Evolutionary conservation across 352 stramenopile species (phyloP).

Genomic region (Phytophthora vignae): DNA sequence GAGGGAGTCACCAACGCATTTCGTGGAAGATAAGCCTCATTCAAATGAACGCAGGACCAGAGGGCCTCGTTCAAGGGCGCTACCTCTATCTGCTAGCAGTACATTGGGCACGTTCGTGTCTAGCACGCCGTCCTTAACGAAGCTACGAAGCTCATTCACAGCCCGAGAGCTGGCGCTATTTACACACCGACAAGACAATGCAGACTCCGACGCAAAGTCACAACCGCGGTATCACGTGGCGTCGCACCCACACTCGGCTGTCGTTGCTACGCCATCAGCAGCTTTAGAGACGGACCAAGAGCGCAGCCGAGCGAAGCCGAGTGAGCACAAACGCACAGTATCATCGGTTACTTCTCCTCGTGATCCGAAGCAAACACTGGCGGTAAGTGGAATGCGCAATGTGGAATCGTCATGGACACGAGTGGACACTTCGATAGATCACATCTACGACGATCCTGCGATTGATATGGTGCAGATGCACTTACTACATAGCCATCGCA

Average conservation of each 20-base stretch:
- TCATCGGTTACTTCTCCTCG: neutral
- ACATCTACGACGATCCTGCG: conserved; percentile 64
- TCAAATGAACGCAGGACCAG: neutral
- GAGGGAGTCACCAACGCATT: neutral
- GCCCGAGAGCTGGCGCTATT: conserved; percentile 36
- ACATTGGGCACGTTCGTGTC: conserved; percentile 24
- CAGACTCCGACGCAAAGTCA: neutral
- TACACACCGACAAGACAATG: conserved; percentile 20
- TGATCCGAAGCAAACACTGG: neutral
- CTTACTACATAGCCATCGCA: conserved; percentile 44
- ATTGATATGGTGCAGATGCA: conserved; percentile 59
- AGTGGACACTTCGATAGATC: conserved; percentile 62
- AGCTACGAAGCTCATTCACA: conserved; percentile 38
- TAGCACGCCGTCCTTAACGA: conserved; percentile 29
- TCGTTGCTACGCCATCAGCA: neutral
- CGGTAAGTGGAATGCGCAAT: neutral
- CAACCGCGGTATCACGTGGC: conserved; percentile 30
- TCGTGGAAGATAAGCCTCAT: neutral
- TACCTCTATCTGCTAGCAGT: conserved; percentile 4
- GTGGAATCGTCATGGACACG: conserved; percentile 39
- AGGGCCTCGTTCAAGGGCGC: neutral
- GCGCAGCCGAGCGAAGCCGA: neutral
- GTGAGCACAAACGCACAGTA: conserved; percentile 13
- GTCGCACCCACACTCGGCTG: conserved; percentile 21
- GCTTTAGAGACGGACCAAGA: neutral